Evolutionary conservation across 1,284 basidiomycete genomes (phyloP).

Genomic region (Abortiporus biennis): DNA sequence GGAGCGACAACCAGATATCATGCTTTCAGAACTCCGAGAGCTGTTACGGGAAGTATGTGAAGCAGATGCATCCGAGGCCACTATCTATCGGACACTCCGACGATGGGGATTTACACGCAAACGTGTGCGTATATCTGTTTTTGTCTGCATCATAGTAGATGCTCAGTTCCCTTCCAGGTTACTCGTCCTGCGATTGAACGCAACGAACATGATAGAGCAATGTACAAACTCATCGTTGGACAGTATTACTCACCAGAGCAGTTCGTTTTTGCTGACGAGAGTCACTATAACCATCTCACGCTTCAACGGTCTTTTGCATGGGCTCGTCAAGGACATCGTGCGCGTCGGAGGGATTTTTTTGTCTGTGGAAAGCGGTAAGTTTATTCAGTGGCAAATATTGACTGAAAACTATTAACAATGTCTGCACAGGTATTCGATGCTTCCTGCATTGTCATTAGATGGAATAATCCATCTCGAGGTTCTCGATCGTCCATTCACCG

Average conservation of each 20-base stretch:
- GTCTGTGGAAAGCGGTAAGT: constrained; percentile 25
- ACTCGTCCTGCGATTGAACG: constrained; percentile 9
- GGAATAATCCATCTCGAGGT: constrained; percentile 16
- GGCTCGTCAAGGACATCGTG: constrained; percentile 21
- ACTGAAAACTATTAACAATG: constrained; percentile 1
- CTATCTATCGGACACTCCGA: constrained; percentile 7
- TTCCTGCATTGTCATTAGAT: constrained; percentile 17
- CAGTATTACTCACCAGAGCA: constrained; percentile 16
- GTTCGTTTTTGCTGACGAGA: constrained; percentile 31
- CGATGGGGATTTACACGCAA: constrained; percentile 7
- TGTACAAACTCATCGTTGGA: constrained; percentile 7
- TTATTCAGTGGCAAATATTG: background rate
- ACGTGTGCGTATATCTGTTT: constrained; percentile 1
- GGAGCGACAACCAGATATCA: constrained; percentile 9
- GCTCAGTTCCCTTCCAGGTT: constrained; percentile 2
- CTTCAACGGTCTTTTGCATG: constrained; percentile 21
- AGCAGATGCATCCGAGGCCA: background rate
- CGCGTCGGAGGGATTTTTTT: constrained; percentile 23
- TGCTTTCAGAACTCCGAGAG: constrained; percentile 5
- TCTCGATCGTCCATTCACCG: constrained; percentile 14
- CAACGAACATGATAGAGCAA: constrained; percentile 8
- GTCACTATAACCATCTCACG: constrained; percentile 22
- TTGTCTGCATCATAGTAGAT: background rate
- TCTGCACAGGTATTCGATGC: constrained; percentile 15
- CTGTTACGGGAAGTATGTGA: constrained; percentile 3